Conservation (phyloP, 2,329 filamentous ascomycete genomes). For the Pyrenophora teres region DNA sequence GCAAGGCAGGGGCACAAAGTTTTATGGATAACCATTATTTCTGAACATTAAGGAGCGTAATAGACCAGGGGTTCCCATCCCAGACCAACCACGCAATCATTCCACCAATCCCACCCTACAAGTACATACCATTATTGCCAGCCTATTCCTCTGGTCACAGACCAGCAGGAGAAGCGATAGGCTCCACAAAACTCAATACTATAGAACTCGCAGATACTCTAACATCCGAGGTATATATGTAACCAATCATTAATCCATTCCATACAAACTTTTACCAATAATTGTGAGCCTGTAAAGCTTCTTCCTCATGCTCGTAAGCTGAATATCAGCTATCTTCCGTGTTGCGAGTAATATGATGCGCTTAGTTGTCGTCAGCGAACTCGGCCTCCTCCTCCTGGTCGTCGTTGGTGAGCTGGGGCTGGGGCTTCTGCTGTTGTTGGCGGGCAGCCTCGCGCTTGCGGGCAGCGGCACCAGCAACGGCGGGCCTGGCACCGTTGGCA, state of each 20-base stretch:
- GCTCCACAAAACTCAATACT: too few relatives aligned
- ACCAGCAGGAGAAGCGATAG: slow-evolving; percentile 1
- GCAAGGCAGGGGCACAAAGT: neutral
- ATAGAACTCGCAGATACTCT: neutral
- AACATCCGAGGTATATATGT: too few relatives aligned
- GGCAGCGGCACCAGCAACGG: slow-evolving; percentile 14
- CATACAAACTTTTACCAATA: too few relatives aligned
- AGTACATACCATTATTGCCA: neutral
- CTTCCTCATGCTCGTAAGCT: neutral
- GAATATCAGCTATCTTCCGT: neutral
- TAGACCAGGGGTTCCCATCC: slow-evolving; percentile 29
- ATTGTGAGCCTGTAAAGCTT: neutral
- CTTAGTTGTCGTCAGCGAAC: slow-evolving; percentile 23
- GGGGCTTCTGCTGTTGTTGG: slow-evolving; percentile 6
- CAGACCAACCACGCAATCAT: slow-evolving; percentile 17
- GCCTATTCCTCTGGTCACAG: slow-evolving; percentile 9
- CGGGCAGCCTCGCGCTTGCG: slow-evolving; percentile 26
- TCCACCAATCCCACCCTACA: slow-evolving; percentile 1
- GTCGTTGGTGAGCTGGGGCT: slow-evolving; percentile 37
- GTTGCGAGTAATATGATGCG: neutral
- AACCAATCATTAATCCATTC: too few relatives aligned
- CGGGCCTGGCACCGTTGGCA: slow-evolving; percentile 1
- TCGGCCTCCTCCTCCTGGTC: slow-evolving; percentile 45
- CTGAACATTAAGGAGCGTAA: slow-evolving; percentile 25
- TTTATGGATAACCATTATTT: neutral